phyloP scores from a whole-genome alignment of 2,329 filamentous ascomycete species.

The Amauroascus verrucosus region DNA sequence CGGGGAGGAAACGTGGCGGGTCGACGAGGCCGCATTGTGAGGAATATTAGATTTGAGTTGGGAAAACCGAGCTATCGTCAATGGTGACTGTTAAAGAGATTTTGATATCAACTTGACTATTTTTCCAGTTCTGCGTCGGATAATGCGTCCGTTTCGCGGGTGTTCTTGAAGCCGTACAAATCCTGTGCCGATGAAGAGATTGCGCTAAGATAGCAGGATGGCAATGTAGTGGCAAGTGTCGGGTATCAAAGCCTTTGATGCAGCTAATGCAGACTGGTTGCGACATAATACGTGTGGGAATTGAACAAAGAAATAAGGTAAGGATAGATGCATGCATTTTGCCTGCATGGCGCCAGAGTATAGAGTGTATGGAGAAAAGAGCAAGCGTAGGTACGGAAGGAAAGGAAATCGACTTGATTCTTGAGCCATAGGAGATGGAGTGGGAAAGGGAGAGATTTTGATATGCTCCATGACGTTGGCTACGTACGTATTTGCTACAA shows the following conservation, averaged over 20 bases:
- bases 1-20: slow-evolving; percentile 8
- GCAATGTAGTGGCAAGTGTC: slow-evolving; percentile 5
- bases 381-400: not conserved
- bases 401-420: not conserved
- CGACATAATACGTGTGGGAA: not conserved
- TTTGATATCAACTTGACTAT: slow-evolving; percentile 9
- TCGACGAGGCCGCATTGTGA: not conserved
- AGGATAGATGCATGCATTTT: slow-evolving; percentile 7
- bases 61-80: too few relatives aligned
- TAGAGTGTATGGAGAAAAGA: not conserved
- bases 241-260: slow-evolving; percentile 10
- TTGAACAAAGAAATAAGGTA: slow-evolving; percentile 8
- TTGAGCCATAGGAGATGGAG: too few relatives aligned
- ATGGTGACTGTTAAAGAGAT: too few relatives aligned
- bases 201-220: not conserved
- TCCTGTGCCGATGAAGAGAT: not conserved
- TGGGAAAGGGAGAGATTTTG: not conserved
- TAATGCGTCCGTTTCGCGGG: not conserved
- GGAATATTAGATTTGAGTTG: not conserved
- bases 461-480: slow-evolving; percentile 11
- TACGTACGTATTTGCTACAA: not conserved
- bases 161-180: not conserved
- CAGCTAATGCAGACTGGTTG: slow-evolving; percentile 7
- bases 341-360: not conserved
- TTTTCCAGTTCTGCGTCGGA: slow-evolving; percentile 2